These are phyloP conservation scores for Fusarium clavum DNA, from an alignment of 2,329 filamentous ascomycete genomes.

Conservation along the genomic window DNA sequence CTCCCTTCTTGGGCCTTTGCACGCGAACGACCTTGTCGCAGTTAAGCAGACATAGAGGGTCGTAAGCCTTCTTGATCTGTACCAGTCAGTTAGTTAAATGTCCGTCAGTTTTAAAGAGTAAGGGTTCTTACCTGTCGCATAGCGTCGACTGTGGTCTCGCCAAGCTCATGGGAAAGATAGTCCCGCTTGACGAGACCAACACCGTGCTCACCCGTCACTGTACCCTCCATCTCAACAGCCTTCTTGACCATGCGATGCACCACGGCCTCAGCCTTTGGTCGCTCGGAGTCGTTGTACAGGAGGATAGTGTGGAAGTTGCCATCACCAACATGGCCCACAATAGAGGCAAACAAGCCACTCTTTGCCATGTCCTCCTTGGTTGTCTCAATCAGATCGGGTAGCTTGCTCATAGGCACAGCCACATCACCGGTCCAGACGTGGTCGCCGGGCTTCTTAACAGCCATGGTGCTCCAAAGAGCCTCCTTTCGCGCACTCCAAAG, in stretches of 20 bases:
- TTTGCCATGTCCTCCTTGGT: slow-evolving; percentile 63
- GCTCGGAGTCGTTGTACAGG: slow-evolving; percentile 73
- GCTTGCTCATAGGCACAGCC: slow-evolving; percentile 79
- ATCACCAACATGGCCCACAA: slow-evolving; percentile 80
- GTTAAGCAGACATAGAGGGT: slow-evolving; percentile 78
- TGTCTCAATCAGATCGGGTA: slow-evolving; percentile 82
- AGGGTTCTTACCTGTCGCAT: slow-evolving; percentile 76
- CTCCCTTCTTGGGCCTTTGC: slow-evolving; percentile 58
- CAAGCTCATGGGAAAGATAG: slow-evolving; percentile 82
- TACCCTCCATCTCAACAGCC: slow-evolving; percentile 86
- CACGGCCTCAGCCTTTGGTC: slow-evolving; percentile 73
- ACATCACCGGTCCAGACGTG: slow-evolving; percentile 89
- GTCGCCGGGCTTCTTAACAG: slow-evolving; percentile 72
- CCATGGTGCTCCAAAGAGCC: slow-evolving; percentile 83
- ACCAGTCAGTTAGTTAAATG: neutral
- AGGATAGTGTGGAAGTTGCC: slow-evolving; percentile 81
- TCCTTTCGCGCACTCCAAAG: slow-evolving; percentile 88
- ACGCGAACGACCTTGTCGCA: slow-evolving; percentile 76
- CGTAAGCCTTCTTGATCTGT: slow-evolving; percentile 82
- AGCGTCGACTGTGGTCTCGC: slow-evolving; percentile 77
- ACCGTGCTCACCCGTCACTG: slow-evolving; percentile 88
- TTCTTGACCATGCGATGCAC: slow-evolving; percentile 89
- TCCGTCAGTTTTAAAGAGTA: slow-evolving; percentile 26
- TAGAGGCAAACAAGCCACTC: slow-evolving; percentile 59
- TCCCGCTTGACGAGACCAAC: slow-evolving; percentile 87